Base-by-base conservation (phyloP, 2,329 filamentous ascomycete species). In the Cadophora sp. region DNA sequence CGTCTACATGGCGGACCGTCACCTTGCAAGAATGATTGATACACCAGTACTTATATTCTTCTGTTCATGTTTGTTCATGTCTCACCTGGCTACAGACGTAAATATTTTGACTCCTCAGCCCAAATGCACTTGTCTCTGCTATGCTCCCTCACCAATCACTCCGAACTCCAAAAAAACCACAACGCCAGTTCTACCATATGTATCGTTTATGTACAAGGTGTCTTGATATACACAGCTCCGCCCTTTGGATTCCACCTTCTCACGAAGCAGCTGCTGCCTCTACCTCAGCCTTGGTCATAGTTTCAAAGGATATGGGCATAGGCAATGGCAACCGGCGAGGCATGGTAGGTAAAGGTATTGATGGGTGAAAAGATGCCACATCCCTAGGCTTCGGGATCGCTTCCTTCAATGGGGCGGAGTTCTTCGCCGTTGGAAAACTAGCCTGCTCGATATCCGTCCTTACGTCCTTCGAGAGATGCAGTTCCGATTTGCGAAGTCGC, bases 141-240 rank as follows among this genome's bases (percentile, higher is more conserved):
- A 62, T 62, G 34, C 56, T 55, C 51, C 50, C 4, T 27, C 6
- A 5, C 59, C 24, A 46, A 29, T 29, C 9, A 61, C 56, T 51
- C 64, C 55, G 19, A 55, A 53, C 24, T 43, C n/a, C 29, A 24
- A 3, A 66, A 58, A 27, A 24, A n/a, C n/a, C 29, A 55, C n/a
- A 66, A 66, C 64, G 64, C 64, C 46, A 16, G 6, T 34, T 40
- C 46, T 61, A 16, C 40, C 59, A 14, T 43, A 60, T 55, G 31
- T 37, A 55, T 51, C 58, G 24, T 59, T 34, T 51, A 61, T 61
- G 34, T 51, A 51, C 31, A 61, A 53, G 16, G 14, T 55, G 34
- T 60, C 43, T 61, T 22, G n/a, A 37, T 51, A 63, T 40, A 43
- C 56, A 61, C 34, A 61, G 43, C 14, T 27, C 56, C 12, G 19